phyloP scores from a whole-genome alignment of 2,329 filamentous ascomycete genomes.

The Trichoderma sp. region DNA sequence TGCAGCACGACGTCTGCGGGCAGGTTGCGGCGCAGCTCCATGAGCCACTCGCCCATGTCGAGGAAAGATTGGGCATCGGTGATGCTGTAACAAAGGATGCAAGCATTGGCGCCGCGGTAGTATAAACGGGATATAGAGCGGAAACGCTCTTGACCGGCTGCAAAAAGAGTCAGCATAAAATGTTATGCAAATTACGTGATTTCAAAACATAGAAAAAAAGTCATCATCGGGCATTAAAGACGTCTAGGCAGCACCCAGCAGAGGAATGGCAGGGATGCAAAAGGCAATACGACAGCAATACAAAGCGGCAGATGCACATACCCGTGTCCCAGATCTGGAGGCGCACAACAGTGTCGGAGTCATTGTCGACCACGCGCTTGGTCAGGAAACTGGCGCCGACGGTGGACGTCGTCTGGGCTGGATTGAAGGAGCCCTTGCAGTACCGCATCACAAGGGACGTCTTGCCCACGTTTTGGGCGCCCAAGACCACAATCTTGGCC shows the following conservation, averaged over 20 bases:
- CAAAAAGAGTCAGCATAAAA: not conserved
- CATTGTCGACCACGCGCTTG: conserved; percentile 76
- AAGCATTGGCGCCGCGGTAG: conserved; percentile 92
- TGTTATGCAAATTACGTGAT: not conserved
- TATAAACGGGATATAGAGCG: conserved; percentile 92
- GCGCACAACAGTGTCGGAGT: conserved; percentile 83
- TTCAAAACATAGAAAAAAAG: not conserved
- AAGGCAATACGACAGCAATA: not conserved
- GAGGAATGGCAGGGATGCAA: conserved; percentile 10
- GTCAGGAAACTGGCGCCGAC: conserved; percentile 78
- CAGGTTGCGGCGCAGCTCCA: conserved; percentile 77
- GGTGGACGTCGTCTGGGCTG: conserved; percentile 64
- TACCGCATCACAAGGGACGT: conserved; percentile 75
- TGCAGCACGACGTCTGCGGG: conserved; percentile 79
- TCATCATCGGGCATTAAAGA: not conserved
- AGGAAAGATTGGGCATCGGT: conserved; percentile 81
- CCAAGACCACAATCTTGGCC: conserved; percentile 78
- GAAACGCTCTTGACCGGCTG: conserved; percentile 89
- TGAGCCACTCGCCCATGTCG: conserved; percentile 91
- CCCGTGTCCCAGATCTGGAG: conserved; percentile 95
- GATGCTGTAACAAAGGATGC: conserved; percentile 92
- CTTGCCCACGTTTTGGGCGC: conserved; percentile 77
- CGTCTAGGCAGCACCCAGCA: not conserved
- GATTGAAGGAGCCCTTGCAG: conserved; percentile 69
- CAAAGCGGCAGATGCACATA: conserved; percentile 30